Evolutionary conservation across 1,284 basidiomycete species (phyloP), one percentile per base, ranked within the genome.

Genomic region (Lentinus polychrous): DNA sequence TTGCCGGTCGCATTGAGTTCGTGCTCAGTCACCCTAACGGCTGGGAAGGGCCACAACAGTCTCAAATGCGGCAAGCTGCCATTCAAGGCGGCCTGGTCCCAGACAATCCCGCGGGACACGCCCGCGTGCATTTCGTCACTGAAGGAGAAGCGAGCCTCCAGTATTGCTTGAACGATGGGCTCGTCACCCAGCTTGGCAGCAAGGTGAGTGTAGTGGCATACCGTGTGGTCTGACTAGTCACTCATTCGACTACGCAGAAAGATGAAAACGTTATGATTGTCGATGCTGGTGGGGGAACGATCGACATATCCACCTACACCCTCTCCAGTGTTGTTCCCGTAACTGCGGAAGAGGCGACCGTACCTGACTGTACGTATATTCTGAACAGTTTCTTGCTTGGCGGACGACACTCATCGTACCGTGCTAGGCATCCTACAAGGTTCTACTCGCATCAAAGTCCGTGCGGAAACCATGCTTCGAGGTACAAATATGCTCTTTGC

Each of bases 201-300:
- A 55, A 61, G 35, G 70, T 60, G 48, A 52, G 62, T 40, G n/a
- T n/a, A n/a, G n/a, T n/a, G n/a, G n/a, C n/a, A n/a, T n/a, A n/a
- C n/a, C n/a, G n/a, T n/a, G n/a, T n/a, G n/a, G n/a, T n/a, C n/a
- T n/a, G n/a, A n/a, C n/a, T n/a, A n/a, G n/a, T n/a, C n/a, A n/a
- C n/a, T n/a, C n/a, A n/a, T n/a, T n/a, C n/a, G n/a, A n/a, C n/a
- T n/a, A n/a, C n/a, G n/a, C n/a, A n/a, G 71, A 53, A 59, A 7
- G 66, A 67, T 2, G 61, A 71, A 15, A 73, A 72, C 0, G 66
- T 80, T 3, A 64, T 78, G 20, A 67, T 83, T 20, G 71, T 82
- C 15, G 78, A 81, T 55, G 77, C 76, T 0, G 78, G 78, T 2
- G 77, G 78, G 38, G 78, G 78, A 0, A 80, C 76, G 0, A 60